Evolutionary conservation across 2,329 filamentous ascomycete genomes (phyloP), one percentile per base, ranked within the genome.

Genomic region (Neonectria ditissima): DNA sequence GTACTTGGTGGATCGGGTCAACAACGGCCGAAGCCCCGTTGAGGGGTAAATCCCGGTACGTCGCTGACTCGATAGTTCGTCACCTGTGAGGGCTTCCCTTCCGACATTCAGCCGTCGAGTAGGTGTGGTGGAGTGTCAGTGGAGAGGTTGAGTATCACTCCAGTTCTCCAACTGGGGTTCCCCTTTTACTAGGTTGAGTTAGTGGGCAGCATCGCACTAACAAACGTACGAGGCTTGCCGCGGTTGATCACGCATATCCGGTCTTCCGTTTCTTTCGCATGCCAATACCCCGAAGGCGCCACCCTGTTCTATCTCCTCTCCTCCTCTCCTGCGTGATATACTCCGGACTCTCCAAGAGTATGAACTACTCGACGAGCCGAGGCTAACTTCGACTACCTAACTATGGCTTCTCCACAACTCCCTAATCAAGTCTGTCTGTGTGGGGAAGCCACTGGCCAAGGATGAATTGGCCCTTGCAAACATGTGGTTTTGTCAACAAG

Each of bases 1-100:
- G 45, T 48, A 48, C 14, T 30, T 30, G 47, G 26, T 34, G 47
- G 5, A 50, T 50, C 47, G 47, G 47, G 47, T 32, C 5, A 50
- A 32, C 47, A 20, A 8, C 6, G 7, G 16, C 47, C 47, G 47
- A 50, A 32, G 47, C n/a, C 18, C n/a, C 26, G 32, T 50, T 50
- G 47, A 50, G 47, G 47, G 47, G 47, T 50, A 48, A 48, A 16
- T 48, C 14, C 44, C 18, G 14, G 22, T 14, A 20, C 44, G 24
- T 16, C 24, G 26, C 44, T 47, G 44, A 47, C 24, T 47, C 45
- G 16, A 24, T 45, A 18, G 16, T 14, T 30, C 24, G 24, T 47
- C 44, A 47, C 14, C 24, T n/a, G 44, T 24, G 8, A 30, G 26
- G 30, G 45, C 45, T 48, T 30, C 16, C n/a, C 34, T 3, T 37